Conservation (phyloP, 345 rosid species). For the Stellera chamaejasme region DNA sequence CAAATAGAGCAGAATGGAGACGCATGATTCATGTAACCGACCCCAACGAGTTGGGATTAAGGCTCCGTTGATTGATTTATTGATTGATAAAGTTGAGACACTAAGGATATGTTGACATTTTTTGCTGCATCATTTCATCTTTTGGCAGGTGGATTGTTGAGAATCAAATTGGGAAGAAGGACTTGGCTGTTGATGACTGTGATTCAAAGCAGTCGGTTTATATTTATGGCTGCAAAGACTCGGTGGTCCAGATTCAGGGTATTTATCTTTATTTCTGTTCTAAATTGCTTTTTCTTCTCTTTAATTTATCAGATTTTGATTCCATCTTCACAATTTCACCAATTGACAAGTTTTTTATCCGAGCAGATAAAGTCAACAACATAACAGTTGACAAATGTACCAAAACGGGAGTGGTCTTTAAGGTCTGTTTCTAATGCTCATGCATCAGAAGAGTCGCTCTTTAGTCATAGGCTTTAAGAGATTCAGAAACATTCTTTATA, state of each 20-base stretch:
- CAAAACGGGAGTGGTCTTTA: conserved; percentile 77
- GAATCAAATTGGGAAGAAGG: conserved; percentile 77
- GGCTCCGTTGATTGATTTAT: too few species aligned
- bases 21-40: too few species aligned
- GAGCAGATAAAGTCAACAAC: conserved; percentile 80
- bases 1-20: too few species aligned
- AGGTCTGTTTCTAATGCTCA: conserved; percentile 32
- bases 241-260: conserved; percentile 86
- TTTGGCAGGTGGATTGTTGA: conserved; percentile 77
- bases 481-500: not conserved
- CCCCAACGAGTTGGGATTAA: too few species aligned
- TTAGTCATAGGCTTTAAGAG: not conserved
- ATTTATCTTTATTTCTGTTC: conserved; percentile 4
- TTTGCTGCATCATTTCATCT: conserved; percentile 9
- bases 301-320: conserved; percentile 2
- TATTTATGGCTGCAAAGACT: conserved; percentile 84
- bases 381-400: conserved; percentile 85
- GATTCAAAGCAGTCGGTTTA: conserved; percentile 83
- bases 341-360: not conserved
- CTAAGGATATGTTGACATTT: conserved; percentile 8
- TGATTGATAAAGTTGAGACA: too few species aligned
- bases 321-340: conserved; percentile 10
- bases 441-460: too few species aligned
- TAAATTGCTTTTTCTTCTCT: not conserved
- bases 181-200: conserved; percentile 71